Evolutionary conservation across 352 stramenopile species (phyloP).

Genomic region (Phytopythium aichiense): DNA sequence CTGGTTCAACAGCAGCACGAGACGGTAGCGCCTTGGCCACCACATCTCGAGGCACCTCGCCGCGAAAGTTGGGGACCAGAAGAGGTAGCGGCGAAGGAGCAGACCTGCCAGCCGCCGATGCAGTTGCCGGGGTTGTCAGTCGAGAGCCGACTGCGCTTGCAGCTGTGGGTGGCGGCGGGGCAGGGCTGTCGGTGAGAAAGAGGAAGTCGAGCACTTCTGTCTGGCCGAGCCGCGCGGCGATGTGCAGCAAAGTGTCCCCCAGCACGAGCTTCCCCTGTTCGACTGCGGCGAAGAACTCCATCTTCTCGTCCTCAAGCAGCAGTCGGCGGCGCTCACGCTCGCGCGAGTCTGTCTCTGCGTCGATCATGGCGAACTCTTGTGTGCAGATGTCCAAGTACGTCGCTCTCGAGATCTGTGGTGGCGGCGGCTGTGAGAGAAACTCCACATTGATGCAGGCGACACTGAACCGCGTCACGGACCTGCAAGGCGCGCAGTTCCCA

Average conservation of each 20-base stretch:
- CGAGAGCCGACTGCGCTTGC: constrained; percentile 2
- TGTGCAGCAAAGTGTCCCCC: constrained; percentile 69
- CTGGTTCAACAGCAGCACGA: neutral
- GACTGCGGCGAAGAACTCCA: constrained; percentile 67
- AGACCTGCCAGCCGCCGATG: neutral
- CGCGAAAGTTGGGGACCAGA: constrained; percentile 64
- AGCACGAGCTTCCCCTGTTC: constrained; percentile 53
- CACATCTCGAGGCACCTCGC: constrained; percentile 47
- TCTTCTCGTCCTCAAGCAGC: constrained; percentile 66
- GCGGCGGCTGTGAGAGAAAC: neutral
- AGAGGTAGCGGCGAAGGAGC: constrained; percentile 16
- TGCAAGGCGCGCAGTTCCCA: constrained; percentile 46
- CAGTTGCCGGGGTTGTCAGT: neutral
- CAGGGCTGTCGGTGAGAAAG: constrained; percentile 46
- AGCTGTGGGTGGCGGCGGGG: constrained; percentile 8
- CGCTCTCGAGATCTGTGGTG: constrained; percentile 54
- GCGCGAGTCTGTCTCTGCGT: constrained; percentile 54
- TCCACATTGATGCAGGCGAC: neutral
- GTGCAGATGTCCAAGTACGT: constrained; percentile 77
- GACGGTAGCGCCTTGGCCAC: constrained; percentile 4
- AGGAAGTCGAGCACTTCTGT: constrained; percentile 57
- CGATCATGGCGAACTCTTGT: constrained; percentile 48
- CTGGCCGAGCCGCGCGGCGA: constrained; percentile 54
- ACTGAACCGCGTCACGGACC: constrained; percentile 10
- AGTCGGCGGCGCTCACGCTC: constrained; percentile 42